Conservation (phyloP, 2,329 filamentous ascomycete species). For the Aspergillus fischeri region DNA sequence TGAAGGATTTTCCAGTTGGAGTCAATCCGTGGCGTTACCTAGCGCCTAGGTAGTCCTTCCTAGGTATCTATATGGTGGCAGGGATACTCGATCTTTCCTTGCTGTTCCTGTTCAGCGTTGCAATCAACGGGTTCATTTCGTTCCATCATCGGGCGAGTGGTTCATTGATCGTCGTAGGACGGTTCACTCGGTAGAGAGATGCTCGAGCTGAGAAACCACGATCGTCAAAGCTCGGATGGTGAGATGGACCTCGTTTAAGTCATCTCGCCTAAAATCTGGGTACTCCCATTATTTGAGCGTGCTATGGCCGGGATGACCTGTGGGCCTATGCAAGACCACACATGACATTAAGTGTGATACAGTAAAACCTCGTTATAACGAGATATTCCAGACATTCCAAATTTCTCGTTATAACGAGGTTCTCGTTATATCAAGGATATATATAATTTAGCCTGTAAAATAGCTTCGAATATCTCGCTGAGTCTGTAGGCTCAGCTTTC, state of each 20-base stretch:
- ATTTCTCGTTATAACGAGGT: no score
- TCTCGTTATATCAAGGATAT: no score
- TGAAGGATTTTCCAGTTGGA: background rate
- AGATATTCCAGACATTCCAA: no score
- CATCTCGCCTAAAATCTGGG: background rate
- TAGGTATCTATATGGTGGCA: background rate
- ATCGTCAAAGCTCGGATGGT: background rate
- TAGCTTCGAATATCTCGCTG: no score
- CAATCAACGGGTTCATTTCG: background rate
- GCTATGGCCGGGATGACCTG: background rate
- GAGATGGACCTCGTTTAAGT: background rate
- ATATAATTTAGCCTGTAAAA: no score
- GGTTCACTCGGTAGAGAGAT: background rate
- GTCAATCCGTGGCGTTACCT: background rate
- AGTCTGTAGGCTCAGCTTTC: no score
- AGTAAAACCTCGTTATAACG: no score
- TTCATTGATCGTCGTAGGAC: background rate
- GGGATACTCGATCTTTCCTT: background rate
- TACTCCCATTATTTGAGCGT: background rate
- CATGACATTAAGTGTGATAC: background rate
- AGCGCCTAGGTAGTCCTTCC: no score
- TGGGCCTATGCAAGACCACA: background rate
- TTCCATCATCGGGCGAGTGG: background rate
- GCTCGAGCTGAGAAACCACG: background rate
- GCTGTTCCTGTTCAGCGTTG: background rate